phyloP scores from a whole-genome alignment of 148 eudicot genomes.

The Nepenthes mirabilis region DNA sequence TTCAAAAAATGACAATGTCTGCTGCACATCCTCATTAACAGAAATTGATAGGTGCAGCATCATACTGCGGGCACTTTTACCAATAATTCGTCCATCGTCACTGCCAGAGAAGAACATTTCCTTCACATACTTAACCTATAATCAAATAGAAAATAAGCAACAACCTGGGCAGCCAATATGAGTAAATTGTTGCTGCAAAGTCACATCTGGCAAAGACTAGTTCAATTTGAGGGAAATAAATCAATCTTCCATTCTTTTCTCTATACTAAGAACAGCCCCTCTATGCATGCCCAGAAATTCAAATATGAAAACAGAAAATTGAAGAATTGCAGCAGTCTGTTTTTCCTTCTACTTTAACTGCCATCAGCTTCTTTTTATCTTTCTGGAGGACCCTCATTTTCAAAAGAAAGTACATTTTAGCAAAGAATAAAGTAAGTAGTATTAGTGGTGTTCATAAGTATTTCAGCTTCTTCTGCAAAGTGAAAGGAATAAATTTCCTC shows the following conservation, averaged over 20 bases:
- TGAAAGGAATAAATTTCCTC: too few species aligned
- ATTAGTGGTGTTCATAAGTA: too few species aligned
- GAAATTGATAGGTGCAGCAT: conserved; percentile 63
- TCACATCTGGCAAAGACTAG: not conserved
- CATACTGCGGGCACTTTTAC: conserved; percentile 61
- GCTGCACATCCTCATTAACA: conserved; percentile 73
- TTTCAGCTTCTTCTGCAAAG: too few species aligned
- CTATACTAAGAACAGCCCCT: too few species aligned
- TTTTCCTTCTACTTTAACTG: too few species aligned
- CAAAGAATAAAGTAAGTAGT: too few species aligned
- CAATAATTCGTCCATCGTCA: conserved; percentile 29
- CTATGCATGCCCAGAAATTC: too few species aligned
- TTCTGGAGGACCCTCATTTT: too few species aligned
- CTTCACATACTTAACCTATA: conserved; percentile 69
- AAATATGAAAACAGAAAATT: too few species aligned
- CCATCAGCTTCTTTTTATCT: too few species aligned
- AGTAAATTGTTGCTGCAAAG: not conserved
- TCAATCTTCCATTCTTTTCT: not conserved
- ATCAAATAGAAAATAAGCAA: conserved; percentile 22
- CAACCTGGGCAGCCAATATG: not conserved
- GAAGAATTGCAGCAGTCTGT: too few species aligned
- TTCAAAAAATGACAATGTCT: conserved; percentile 69
- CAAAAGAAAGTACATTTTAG: too few species aligned
- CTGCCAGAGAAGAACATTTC: conserved; percentile 60
- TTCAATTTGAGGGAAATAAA: not conserved